Percentiles rank a stretch among this genome's conserved stretches.
These are phyloP conservation scores for Chaetomiaceae sp. DNA, from an alignment of 2,329 filamentous ascomycete species.

Conservation along the genomic window DNA sequence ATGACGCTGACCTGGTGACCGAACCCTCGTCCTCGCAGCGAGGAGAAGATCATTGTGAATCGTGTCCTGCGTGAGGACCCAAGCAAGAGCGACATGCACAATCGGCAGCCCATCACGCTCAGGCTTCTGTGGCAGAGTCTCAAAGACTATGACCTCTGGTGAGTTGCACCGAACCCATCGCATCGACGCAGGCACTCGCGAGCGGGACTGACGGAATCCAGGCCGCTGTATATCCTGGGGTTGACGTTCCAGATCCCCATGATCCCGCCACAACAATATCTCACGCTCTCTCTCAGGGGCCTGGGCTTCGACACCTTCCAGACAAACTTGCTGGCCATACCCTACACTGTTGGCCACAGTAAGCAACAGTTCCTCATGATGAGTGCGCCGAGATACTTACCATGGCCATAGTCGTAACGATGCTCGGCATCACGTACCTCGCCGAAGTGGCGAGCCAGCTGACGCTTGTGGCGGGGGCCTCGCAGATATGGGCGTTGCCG, in stretches of 20 bases:
- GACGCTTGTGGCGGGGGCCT: conserved; percentile 43
- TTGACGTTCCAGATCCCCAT: conserved; percentile 51
- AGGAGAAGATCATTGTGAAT: conserved; percentile 59
- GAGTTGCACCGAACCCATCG: not conserved
- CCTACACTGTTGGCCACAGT: conserved; percentile 38
- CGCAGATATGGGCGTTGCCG: conserved; percentile 57
- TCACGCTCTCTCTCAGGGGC: conserved; percentile 54
- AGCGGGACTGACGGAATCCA: conserved; percentile 1
- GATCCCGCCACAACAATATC: conserved; percentile 46
- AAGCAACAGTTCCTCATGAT: not conserved
- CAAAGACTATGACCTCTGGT: conserved; percentile 45
- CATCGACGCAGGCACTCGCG: not conserved
- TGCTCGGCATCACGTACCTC: conserved; percentile 36
- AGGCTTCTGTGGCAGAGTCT: conserved; percentile 48
- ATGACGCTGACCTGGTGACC: not conserved
- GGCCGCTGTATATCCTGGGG: conserved; percentile 51
- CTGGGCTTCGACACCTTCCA: conserved; percentile 58
- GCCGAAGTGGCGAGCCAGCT: conserved; percentile 47
- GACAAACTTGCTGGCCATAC: conserved; percentile 61
- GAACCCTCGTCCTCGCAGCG: conserved; percentile 29
- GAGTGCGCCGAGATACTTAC: not conserved
- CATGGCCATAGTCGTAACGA: conserved; percentile 32
- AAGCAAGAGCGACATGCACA: conserved; percentile 57
- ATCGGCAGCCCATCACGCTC: conserved; percentile 51
- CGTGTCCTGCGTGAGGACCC: conserved; percentile 56